Percentiles rank a stretch among this genome's conserved stretches.
These are phyloP conservation scores for Trifolium subterraneum DNA, from an alignment of 306 rosid species.

Conservation along the genomic window DNA sequence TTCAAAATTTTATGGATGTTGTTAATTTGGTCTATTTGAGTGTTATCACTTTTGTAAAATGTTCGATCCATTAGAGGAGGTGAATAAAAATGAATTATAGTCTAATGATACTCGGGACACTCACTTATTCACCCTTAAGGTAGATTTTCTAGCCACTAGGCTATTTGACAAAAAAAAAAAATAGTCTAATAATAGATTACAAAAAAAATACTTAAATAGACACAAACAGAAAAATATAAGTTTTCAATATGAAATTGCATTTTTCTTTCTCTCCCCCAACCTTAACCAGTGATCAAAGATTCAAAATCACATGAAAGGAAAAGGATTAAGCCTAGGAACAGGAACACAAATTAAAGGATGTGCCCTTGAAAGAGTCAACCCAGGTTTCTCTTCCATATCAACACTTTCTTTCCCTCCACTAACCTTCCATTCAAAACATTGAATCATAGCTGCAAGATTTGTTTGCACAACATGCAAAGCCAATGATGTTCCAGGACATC, in stretches of 20 bases:
- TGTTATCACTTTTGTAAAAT: no score
- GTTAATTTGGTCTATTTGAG: no score
- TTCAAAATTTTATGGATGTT: no score
- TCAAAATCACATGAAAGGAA: slow-evolving; percentile 47
- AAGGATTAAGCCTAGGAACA: slow-evolving; percentile 46
- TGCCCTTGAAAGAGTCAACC: slow-evolving; percentile 71
- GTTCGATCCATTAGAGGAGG: no score
- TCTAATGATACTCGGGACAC: no score
- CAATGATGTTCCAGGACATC: slow-evolving; percentile 80
- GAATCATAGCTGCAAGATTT: slow-evolving; percentile 70
- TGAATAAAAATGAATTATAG: no score
- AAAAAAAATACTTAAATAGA: no score
- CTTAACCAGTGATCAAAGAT: slow-evolving; percentile 2
- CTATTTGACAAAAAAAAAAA: no score
- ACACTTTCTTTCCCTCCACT: slow-evolving; percentile 38
- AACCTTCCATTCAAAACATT: slow-evolving; percentile 78
- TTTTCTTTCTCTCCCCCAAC: background rate
- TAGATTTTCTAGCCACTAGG: no score
- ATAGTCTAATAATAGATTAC: no score
- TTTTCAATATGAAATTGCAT: background rate
- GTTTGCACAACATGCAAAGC: slow-evolving; percentile 71
- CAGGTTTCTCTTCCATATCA: slow-evolving; percentile 70
- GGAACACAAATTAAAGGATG: slow-evolving; percentile 65
- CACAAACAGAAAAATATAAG: background rate
- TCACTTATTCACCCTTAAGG: no score